Conservation (phyloP, 768 basidiomycete genomes). For the Mycena kentingensis region DNA sequence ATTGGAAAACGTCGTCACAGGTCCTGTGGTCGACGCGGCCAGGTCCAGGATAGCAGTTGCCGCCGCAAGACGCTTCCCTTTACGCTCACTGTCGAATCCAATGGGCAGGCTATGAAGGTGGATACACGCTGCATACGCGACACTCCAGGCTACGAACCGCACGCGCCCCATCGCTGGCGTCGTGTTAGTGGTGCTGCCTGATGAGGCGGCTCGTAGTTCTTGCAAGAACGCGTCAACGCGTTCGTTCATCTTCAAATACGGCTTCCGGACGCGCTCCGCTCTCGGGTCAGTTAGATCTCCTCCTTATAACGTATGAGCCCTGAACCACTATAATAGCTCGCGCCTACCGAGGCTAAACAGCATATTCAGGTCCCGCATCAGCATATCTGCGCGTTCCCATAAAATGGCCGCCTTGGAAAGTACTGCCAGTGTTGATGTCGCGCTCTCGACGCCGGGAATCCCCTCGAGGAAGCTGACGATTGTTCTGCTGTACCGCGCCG, state of each 20-base stretch:
- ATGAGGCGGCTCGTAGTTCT: not conserved
- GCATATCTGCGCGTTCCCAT: slow-evolving; percentile 9
- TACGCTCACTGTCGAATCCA: not conserved
- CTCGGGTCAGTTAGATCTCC: not conserved
- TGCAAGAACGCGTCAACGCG: slow-evolving; percentile 5
- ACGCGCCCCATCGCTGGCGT: slow-evolving; percentile 8
- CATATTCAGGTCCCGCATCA: slow-evolving; percentile 8
- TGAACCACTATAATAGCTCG: too few species aligned
- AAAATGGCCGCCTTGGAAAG: slow-evolving; percentile 12
- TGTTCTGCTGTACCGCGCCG: not conserved
- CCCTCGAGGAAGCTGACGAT: not conserved
- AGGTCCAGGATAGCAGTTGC: not conserved
- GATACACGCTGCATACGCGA: not conserved
- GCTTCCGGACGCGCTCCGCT: not conserved
- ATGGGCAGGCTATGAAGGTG: not conserved
- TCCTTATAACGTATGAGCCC: too few species aligned
- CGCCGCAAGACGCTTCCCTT: not conserved
- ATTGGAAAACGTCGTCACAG: not conserved
- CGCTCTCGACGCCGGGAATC: not conserved
- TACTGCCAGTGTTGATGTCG: slow-evolving; percentile 4
- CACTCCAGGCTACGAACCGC: not conserved
- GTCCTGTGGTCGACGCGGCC: not conserved
- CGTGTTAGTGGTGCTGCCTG: not conserved
- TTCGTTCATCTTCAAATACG: not conserved
- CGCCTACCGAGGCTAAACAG: not conserved